Percentiles rank a stretch among this genome's conserved stretches.
Conservation (phyloP, 2,329 filamentous ascomycete genomes). For the Trichothecium roseum region DNA sequence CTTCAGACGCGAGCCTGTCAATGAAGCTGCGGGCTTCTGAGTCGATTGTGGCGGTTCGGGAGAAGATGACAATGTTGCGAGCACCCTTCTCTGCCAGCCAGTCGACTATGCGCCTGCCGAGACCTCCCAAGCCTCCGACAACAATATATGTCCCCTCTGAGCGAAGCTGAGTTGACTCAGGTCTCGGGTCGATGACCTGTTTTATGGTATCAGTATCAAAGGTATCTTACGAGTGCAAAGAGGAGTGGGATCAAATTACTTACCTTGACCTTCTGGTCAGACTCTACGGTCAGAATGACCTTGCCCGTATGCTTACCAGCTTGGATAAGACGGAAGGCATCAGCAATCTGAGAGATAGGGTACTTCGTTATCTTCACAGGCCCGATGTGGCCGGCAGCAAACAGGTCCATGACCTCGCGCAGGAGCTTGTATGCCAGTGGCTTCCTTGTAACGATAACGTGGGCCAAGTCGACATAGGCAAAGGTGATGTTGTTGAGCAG, state of each 20-base stretch:
- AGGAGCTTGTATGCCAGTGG: slow-evolving; percentile 18
- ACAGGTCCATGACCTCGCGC: slow-evolving; percentile 13
- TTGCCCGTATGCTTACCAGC: slow-evolving; percentile 29
- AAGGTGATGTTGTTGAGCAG: slow-evolving; percentile 2
- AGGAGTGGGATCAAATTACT: slow-evolving; percentile 1
- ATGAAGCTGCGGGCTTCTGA: background rate
- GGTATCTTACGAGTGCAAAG: no score
- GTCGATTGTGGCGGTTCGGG: background rate
- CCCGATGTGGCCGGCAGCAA: slow-evolving; percentile 2
- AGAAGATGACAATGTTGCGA: slow-evolving; percentile 14
- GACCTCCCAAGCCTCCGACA: slow-evolving; percentile 11
- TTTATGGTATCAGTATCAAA: background rate
- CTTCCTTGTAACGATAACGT: background rate
- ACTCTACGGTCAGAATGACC: slow-evolving; percentile 20
- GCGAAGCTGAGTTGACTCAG: slow-evolving; percentile 3
- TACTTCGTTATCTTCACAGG: slow-evolving; percentile 6
- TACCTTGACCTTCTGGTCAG: slow-evolving; percentile 9
- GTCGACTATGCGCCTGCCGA: slow-evolving; percentile 9
- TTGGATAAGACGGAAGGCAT: slow-evolving; percentile 29
- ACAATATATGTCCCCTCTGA: slow-evolving; percentile 10
- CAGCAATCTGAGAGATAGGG: slow-evolving; percentile 18
- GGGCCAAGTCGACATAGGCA: slow-evolving; percentile 1
- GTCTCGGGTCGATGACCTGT: slow-evolving; percentile 1
- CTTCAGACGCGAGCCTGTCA: background rate
- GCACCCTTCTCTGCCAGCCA: slow-evolving; percentile 14